Evolutionary conservation across 495 filamentous ascomycete species (phyloP).

Genomic region (Polyplosphaeria fusca): DNA sequence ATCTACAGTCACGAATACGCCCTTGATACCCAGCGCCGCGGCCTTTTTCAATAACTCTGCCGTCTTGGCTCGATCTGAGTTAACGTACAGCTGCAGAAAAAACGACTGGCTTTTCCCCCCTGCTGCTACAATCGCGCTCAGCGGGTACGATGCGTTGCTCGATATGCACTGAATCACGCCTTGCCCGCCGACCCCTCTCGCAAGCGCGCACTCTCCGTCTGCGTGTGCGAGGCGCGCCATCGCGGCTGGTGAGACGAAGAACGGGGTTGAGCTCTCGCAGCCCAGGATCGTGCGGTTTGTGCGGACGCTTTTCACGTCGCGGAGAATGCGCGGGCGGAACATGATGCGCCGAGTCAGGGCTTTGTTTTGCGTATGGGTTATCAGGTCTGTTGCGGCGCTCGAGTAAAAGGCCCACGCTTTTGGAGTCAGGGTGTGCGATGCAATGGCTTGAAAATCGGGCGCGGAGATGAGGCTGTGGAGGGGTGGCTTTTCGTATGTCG

Average conservation of each 20-base stretch:
- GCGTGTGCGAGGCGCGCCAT: conserved; percentile 70
- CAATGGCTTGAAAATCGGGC: conserved; percentile 69
- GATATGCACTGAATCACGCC: conserved; percentile 7
- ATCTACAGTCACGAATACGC: conserved; percentile 66
- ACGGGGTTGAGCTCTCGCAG: conserved; percentile 53
- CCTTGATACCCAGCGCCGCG: conserved; percentile 58
- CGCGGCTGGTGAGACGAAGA: conserved; percentile 72
- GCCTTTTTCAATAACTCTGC: conserved; percentile 59
- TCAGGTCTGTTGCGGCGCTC: conserved; percentile 72
- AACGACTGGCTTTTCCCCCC: conserved; percentile 41
- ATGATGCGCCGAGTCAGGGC: conserved; percentile 60
- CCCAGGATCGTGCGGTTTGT: conserved; percentile 55
- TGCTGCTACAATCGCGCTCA: conserved; percentile 13
- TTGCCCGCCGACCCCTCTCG: conserved; percentile 42
- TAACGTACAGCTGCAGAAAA: conserved; percentile 83
- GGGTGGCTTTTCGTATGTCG: conserved; percentile 57
- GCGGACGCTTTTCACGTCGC: conserved; percentile 57
- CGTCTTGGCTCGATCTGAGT: conserved; percentile 66
- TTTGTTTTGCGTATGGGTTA: conserved; percentile 61
- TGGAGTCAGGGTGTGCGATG: conserved; percentile 56
- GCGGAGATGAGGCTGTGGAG: conserved; percentile 67
- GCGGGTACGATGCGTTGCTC: conserved; percentile 11
- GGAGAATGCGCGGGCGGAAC: conserved; percentile 70
- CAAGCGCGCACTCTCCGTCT: conserved; percentile 70
- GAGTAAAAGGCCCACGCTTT: conserved; percentile 86